These are phyloP conservation scores for Fusarium verticillioides DNA, from an alignment of 2,329 filamentous ascomycete genomes.

Conservation along the genomic window DNA sequence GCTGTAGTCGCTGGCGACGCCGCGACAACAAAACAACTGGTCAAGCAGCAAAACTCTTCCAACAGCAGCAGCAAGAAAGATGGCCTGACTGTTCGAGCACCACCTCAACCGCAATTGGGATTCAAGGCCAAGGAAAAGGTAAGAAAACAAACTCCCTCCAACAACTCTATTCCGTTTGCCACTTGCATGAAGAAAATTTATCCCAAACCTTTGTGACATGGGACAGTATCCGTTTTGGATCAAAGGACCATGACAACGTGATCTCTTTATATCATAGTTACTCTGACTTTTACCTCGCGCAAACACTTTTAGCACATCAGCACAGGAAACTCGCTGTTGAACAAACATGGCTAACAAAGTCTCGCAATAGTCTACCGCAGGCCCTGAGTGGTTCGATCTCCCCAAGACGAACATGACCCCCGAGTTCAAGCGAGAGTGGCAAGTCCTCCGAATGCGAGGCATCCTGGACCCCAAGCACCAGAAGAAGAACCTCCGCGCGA, in stretches of 20 bases:
- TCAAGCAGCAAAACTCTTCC: slow-evolving; percentile 32
- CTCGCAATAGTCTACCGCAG: slow-evolving; percentile 67
- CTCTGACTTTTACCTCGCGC: slow-evolving; percentile 64
- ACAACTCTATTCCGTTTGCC: not conserved
- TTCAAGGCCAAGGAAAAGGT: slow-evolving; percentile 46
- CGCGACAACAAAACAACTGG: slow-evolving; percentile 22
- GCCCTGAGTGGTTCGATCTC: slow-evolving; percentile 86
- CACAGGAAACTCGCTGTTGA: not conserved
- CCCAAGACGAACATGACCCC: slow-evolving; percentile 86
- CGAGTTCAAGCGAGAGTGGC: slow-evolving; percentile 87
- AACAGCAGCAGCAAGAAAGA: slow-evolving; percentile 35
- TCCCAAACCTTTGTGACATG: slow-evolving; percentile 52
- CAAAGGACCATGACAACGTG: slow-evolving; percentile 68
- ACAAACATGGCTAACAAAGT: slow-evolving; percentile 34
- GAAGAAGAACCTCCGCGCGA: slow-evolving; percentile 83
- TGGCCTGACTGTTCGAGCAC: slow-evolving; percentile 43
- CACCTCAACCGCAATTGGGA: slow-evolving; percentile 36
- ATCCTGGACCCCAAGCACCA: slow-evolving; percentile 93
- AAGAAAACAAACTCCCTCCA: slow-evolving; percentile 7
- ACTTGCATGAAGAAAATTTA: slow-evolving; percentile 55
- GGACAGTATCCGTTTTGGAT: slow-evolving; percentile 56
- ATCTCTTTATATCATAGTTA: slow-evolving; percentile 74
- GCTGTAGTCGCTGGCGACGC: slow-evolving; percentile 27
- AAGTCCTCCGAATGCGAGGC: slow-evolving; percentile 88
- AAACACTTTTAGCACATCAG: slow-evolving; percentile 9